Base-by-base conservation (phyloP, 306 rosid genomes). In the Pterocarpus santalinus region DNA sequence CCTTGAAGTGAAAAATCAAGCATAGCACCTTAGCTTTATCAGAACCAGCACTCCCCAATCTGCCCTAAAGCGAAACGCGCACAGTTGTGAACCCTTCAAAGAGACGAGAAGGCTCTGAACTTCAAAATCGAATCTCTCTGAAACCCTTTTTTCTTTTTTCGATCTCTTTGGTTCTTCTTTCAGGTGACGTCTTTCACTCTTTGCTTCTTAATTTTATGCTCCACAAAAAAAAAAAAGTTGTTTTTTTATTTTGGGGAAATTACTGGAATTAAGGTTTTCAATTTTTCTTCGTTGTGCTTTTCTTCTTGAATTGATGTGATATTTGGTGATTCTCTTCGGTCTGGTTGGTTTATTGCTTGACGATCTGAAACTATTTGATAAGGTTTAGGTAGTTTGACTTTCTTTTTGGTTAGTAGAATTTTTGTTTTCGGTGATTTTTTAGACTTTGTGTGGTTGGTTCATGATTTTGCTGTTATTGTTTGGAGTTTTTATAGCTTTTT, bases 341-440 rank as follows among this genome's bases (percentile, higher is more conserved):
- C 61, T 41, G 34, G 16, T 81, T 39, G 81, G 60, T 60, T 52
- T 41, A 38, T 77, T 17, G 5, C 3, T 72, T 51, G 35, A 2
- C 65, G 81, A 85, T 85, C 83, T 73, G 11, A 8, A 12, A 17
- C 14, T 17, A 7, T 53, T 60, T 58, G 33, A 49, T 46, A 3
- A 65, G 46, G 33, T 81, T 81, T 58, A 4, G 62, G 53, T 11
- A 39, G 34, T 71, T 66, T 72, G 83, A 76, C 65, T 72, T 72
- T 68, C 53, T 63, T 35, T 63, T 1, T 61, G 9, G 8, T 9
- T 17, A 39, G 22, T 30, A 11, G 36, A 41, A 4, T 39, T 11
- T 34, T 32, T 36, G 8, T 63, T 52, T 55, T 4, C 3, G 8
- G 7, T 12, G 2, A 17, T 7, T n/a, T 64, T 36, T 71, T 28